Base-by-base conservation (phyloP, 208 protist species). In the Trypanosoma conorhini region DNA sequence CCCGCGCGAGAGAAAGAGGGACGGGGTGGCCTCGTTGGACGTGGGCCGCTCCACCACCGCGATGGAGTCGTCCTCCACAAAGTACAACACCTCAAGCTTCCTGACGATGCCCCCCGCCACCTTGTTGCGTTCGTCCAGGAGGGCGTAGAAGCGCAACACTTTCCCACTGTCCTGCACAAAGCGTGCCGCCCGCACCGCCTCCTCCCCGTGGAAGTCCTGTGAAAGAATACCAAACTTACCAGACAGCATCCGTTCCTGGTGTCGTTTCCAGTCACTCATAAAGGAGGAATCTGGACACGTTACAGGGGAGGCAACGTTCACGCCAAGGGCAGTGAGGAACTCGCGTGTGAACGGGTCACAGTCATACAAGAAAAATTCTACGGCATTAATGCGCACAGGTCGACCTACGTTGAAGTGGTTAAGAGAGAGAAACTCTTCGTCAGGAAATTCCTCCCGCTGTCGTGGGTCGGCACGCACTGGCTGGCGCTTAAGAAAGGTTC, bases 41-140 rank as follows among this genome's bases (percentile, higher is more conserved):
- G 72, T 93, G 57, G 82, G 80, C 30, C 83, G 83, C 91, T 99
- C 96, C 61, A 97, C 63, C 17, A 99, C 86, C 67, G 97, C 94
- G 46, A 98, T 86, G n/a, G 93, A 98, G 75, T 96, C 91, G 82
- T 99, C 97, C 61, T 98, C 83, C 1, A 98, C 87, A 77, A 94
- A 99, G 81, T 98, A 94, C 55, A 98, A 74, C 35, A 99, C 60
- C 48, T 98, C 88, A 51, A 99, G 86, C 44, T 88, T 79, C 24
- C 97, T 87, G 44, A 95, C 70, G 52, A 96, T 87, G 55, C 96
- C 85, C 19, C 76, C 82, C 28, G 69, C 54, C 22, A 81, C 50
- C 38, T 58, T 78, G 40, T 70, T 63, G 19, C 90, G 87, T 67
- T 94, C 87, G 62, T 95, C 88, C 38, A 89, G 56, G 48, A 99